Evolutionary conservation across 1,284 basidiomycete genomes (phyloP).

Genomic region (Salmacisia buchloeana): DNA sequence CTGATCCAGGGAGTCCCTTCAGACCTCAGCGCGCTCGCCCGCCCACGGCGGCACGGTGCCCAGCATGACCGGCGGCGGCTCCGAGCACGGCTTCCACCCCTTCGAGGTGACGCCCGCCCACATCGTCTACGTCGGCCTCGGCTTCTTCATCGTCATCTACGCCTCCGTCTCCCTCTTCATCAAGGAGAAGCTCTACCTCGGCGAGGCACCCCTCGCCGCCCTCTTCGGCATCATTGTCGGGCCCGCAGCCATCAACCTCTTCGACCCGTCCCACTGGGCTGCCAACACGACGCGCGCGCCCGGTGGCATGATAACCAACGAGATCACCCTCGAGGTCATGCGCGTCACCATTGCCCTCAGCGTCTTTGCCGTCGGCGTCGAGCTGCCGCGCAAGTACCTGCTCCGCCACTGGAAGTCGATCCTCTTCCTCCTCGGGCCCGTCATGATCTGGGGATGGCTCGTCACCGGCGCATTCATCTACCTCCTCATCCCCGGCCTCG

Average conservation of each 20-base stretch:
- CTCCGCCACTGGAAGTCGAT: slow-evolving; percentile 81
- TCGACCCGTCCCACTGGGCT: slow-evolving; percentile 81
- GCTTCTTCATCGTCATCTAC: slow-evolving; percentile 56
- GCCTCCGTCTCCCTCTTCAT: slow-evolving; percentile 90
- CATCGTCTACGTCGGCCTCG: slow-evolving; percentile 45
- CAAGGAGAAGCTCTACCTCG: slow-evolving; percentile 87
- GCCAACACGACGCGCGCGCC: slow-evolving; percentile 55
- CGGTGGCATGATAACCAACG: slow-evolving; percentile 64
- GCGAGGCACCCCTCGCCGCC: slow-evolving; percentile 93
- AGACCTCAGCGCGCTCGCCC: too few species aligned
- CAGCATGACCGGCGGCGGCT: not conserved
- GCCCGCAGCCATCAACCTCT: slow-evolving; percentile 57
- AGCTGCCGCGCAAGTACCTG: slow-evolving; percentile 62
- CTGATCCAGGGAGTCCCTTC: too few species aligned
- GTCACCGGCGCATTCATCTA: slow-evolving; percentile 62
- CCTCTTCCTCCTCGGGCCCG: slow-evolving; percentile 75
- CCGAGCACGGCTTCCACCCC: slow-evolving; percentile 31
- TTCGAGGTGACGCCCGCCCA: slow-evolving; percentile 46
- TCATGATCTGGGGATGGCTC: slow-evolving; percentile 81
- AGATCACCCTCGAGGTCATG: slow-evolving; percentile 67
- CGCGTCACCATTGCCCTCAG: slow-evolving; percentile 94
- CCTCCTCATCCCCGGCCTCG: slow-evolving; percentile 33
- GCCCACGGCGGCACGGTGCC: too few species aligned
- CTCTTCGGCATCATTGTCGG: slow-evolving; percentile 83
- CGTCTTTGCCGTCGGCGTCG: slow-evolving; percentile 94